phyloP scores from a whole-genome alignment of 1,284 basidiomycete species.

The Ustilago trichophora region DNA sequence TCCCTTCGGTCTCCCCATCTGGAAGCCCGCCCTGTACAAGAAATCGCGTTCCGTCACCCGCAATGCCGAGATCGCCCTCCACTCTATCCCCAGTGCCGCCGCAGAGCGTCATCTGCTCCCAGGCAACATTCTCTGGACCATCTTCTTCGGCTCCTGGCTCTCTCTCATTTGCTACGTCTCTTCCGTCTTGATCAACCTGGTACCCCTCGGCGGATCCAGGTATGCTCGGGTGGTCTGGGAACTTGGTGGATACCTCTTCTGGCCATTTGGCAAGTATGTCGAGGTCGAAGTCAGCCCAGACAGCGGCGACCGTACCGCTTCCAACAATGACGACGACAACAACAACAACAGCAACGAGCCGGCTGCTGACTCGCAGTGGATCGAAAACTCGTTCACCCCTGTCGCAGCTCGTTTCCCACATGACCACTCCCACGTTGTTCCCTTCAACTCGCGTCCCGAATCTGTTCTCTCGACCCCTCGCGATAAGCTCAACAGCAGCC shows the following conservation, averaged over 20 bases:
- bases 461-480: conserved; percentile 20
- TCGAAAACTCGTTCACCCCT: conserved; percentile 61
- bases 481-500: conserved; percentile 31
- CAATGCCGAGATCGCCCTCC: conserved; percentile 91
- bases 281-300: conserved; percentile 74
- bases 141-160: conserved; percentile 86
- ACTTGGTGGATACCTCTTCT: conserved; percentile 92
- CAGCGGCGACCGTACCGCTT: conserved; percentile 50
- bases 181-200: conserved; percentile 76
- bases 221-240: conserved; percentile 91
- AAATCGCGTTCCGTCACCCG: conserved; percentile 96
- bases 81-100: conserved; percentile 88
- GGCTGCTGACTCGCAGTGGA: conserved; percentile 66
- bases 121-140: conserved; percentile 88
- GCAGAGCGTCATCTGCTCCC: conserved; percentile 88
- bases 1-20: conserved; percentile 98
- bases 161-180: conserved; percentile 76
- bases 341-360: conserved; percentile 8
- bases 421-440: conserved; percentile 50
- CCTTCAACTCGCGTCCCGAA: conserved; percentile 48
- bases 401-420: conserved; percentile 58
- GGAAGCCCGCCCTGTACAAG: conserved; percentile 99
- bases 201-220: conserved; percentile 79
- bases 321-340: conserved; percentile 6
- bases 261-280: conserved; percentile 99